These are phyloP conservation scores for Mytilinidion resinicola DNA, from an alignment of 495 filamentous ascomycete species.

Conservation along the genomic window DNA sequence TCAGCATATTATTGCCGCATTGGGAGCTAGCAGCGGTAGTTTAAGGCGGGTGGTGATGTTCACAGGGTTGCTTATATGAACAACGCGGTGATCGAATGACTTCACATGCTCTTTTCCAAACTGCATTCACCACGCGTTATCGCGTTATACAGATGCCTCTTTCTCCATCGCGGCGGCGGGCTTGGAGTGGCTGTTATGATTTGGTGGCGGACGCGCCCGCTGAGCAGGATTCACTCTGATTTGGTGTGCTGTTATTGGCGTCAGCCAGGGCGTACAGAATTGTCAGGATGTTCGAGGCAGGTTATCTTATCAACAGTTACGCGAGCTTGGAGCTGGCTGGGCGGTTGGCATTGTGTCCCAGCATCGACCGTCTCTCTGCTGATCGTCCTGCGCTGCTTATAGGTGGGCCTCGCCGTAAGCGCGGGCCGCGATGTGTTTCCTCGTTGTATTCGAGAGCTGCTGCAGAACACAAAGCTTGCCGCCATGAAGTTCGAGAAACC, in stretches of 20 bases:
- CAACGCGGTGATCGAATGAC: not conserved
- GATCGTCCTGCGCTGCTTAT: no score
- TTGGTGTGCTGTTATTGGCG: no score
- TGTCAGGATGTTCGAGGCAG: not conserved
- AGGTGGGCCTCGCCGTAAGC: no score
- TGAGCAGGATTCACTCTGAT: no score
- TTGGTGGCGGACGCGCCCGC: no score
- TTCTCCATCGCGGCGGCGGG: no score
- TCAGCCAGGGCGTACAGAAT: no score
- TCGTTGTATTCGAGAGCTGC: not conserved
- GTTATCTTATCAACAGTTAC: slow-evolving; percentile 17
- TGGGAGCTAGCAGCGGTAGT: no score
- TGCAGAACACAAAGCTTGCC: not conserved
- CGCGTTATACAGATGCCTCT: no score
- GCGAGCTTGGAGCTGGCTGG: not conserved
- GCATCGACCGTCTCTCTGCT: no score
- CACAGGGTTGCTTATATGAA: slow-evolving; percentile 11
- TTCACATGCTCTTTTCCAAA: not conserved
- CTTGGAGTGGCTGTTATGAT: no score
- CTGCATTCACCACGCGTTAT: not conserved
- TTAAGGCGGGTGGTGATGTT: not conserved
- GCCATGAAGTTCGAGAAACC: slow-evolving; percentile 20
- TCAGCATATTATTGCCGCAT: no score
- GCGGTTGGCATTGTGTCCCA: not conserved
- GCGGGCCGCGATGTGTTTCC: not conserved